phyloP scores from a whole-genome alignment of 2,329 filamentous ascomycete species.

The Stachybotrys elegans region DNA sequence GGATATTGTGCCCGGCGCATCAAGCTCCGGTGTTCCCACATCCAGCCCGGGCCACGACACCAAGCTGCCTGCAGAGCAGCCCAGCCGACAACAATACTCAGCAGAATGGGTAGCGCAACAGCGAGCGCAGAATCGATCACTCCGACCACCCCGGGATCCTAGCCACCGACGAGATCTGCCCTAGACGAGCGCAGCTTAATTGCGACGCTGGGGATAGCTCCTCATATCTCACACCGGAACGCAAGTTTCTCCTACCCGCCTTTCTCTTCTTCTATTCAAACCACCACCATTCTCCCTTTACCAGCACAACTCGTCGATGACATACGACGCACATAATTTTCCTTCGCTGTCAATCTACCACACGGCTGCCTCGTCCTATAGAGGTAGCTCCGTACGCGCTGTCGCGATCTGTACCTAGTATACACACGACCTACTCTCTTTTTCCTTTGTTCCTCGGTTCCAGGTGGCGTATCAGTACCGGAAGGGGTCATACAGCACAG shows the following conservation, averaged over 20 bases:
- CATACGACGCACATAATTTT: conserved; percentile 16
- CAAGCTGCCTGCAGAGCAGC: conserved; percentile 57
- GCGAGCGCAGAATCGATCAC: conserved; percentile 32
- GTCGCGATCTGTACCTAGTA: conserved; percentile 20
- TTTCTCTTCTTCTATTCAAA: neutral
- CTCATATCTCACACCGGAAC: too few relatives aligned
- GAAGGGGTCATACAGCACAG: neutral
- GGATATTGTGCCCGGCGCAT: conserved; percentile 53
- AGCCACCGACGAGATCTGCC: conserved; percentile 32
- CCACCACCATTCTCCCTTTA: neutral
- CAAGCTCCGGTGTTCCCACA: conserved; percentile 20
- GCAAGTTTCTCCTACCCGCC: too few relatives aligned
- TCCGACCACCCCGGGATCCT: conserved; percentile 41
- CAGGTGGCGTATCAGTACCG: conserved; percentile 1
- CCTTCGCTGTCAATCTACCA: conserved; percentile 19
- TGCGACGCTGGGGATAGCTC: conserved; percentile 10
- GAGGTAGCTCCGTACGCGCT: conserved; percentile 20
- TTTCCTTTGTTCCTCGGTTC: conserved; percentile 4
- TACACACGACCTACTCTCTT: conserved; percentile 17
- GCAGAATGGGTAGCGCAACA: conserved; percentile 48
- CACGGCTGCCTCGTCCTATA: conserved; percentile 23
- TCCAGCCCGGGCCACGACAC: conserved; percentile 43
- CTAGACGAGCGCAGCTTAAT: conserved; percentile 16
- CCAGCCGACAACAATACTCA: conserved; percentile 45
- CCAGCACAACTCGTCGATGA: conserved; percentile 4